Evolutionary conservation across 768 basidiomycete species (phyloP).

Genomic region (Phanerodontia chrysosporium): DNA sequence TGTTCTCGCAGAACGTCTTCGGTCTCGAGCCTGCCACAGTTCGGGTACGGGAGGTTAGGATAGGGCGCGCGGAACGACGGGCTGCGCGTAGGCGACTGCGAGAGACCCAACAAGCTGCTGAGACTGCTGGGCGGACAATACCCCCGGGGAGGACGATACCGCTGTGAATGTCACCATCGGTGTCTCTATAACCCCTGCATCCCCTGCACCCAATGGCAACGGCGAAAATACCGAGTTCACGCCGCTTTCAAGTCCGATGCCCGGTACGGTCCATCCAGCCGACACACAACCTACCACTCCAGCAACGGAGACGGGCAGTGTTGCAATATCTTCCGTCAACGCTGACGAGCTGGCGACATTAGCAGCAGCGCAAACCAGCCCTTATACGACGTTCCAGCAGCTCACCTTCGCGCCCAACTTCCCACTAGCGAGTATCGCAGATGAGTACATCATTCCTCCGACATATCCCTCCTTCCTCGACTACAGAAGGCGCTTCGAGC

Average conservation of each 20-base stretch:
- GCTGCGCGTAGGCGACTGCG: slow-evolving; percentile 79
- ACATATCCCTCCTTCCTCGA: slow-evolving; percentile 79
- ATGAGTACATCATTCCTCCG: slow-evolving; percentile 89
- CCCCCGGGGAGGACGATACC: slow-evolving; percentile 21
- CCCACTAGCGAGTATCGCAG: slow-evolving; percentile 83
- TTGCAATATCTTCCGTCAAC: slow-evolving; percentile 26
- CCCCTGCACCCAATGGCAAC: slow-evolving; percentile 13
- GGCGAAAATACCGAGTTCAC: slow-evolving; percentile 20
- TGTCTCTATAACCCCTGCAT: slow-evolving; percentile 44
- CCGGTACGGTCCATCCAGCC: slow-evolving; percentile 12
- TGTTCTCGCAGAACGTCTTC: slow-evolving; percentile 89
- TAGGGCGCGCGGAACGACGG: slow-evolving; percentile 82
- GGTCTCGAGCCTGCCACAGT: slow-evolving; percentile 91
- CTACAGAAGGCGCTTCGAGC: slow-evolving; percentile 63
- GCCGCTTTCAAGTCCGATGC: slow-evolving; percentile 7
- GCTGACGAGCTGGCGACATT: slow-evolving; percentile 66
- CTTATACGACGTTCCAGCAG: slow-evolving; percentile 92
- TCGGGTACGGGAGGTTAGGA: slow-evolving; percentile 88
- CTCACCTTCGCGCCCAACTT: slow-evolving; percentile 81
- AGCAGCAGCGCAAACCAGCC: slow-evolving; percentile 68
- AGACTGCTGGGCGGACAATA: slow-evolving; percentile 42
- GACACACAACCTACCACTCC: slow-evolving; percentile 17
- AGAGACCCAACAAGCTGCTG: slow-evolving; percentile 50
- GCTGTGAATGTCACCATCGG: slow-evolving; percentile 60
- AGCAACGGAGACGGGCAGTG: slow-evolving; percentile 27